Evolutionary conservation across 768 basidiomycete genomes (phyloP).

Genomic region (Russula ochroleuca): DNA sequence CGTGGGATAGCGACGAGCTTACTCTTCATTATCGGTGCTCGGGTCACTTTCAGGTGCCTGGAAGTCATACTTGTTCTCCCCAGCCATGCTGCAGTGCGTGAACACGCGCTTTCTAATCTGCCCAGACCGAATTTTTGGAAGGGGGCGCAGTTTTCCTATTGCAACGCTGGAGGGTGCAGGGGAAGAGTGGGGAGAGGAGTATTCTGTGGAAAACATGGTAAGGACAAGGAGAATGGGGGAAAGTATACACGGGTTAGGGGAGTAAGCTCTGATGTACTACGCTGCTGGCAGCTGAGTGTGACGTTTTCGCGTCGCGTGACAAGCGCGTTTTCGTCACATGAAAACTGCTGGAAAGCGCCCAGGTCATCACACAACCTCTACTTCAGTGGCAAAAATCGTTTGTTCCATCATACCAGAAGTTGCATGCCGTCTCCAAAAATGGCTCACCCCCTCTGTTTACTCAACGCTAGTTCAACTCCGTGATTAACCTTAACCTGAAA

Average conservation of each 20-base stretch:
- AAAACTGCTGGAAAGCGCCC: too few species aligned
- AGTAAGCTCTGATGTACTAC: too few species aligned
- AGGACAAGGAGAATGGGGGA: neutral
- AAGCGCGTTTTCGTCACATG: too few species aligned
- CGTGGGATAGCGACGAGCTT: neutral
- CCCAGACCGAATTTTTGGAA: conserved; percentile 4
- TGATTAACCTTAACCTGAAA: too few species aligned
- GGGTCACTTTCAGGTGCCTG: conserved; percentile 4
- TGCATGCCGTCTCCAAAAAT: too few species aligned
- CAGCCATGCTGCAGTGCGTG: conserved; percentile 13
- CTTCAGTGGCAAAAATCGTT: too few species aligned
- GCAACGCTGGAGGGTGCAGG: neutral
- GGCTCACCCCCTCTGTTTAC: too few species aligned
- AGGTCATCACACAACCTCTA: too few species aligned
- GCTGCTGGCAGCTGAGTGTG: too few species aligned
- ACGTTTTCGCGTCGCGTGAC: too few species aligned
- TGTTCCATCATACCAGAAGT: too few species aligned
- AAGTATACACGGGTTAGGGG: neutral
- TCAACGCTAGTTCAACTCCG: too few species aligned
- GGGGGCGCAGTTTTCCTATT: neutral
- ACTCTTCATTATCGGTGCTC: conserved; percentile 9
- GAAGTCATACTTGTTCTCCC: neutral
- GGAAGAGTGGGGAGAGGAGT: neutral
- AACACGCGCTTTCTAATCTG: neutral
- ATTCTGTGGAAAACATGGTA: neutral